Evolutionary conservation across 768 basidiomycete species (phyloP).

Genomic region (Floccularia luteovirens): DNA sequence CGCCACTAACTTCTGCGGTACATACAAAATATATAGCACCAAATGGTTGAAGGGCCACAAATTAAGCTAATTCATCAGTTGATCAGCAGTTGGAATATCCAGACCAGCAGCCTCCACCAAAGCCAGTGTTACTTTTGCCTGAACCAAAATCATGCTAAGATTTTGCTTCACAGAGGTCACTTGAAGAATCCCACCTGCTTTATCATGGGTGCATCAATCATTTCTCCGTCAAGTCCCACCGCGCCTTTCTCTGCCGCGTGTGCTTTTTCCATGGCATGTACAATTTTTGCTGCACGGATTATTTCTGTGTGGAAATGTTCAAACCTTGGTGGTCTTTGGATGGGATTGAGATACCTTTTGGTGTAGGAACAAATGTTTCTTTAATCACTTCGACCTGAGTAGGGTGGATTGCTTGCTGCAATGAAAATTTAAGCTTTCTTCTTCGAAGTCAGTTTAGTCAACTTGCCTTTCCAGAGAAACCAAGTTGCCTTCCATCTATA

Average conservation of each 20-base stretch:
- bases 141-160: not conserved
- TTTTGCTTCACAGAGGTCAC: not conserved
- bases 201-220: constrained; percentile 92
- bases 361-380: constrained; percentile 68
- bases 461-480: constrained; percentile 84
- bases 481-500: constrained; percentile 69
- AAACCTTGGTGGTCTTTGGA: not conserved
- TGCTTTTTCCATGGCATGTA: constrained; percentile 55
- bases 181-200: constrained; percentile 47
- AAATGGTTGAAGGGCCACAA: too few species aligned
- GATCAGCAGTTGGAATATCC: too few species aligned
- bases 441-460: not conserved
- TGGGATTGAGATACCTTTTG: constrained; percentile 40
- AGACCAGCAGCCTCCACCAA: constrained; percentile 49
- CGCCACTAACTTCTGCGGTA: too few species aligned
- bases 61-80: too few species aligned
- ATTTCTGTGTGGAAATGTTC: constrained; percentile 46
- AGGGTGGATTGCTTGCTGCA: constrained; percentile 92
- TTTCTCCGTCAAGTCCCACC: constrained; percentile 70
- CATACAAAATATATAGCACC: too few species aligned
- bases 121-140: constrained; percentile 41
- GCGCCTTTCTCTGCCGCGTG: constrained; percentile 54
- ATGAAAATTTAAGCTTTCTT: not conserved
- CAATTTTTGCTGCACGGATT: constrained; percentile 63
- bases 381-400: constrained; percentile 75